phyloP scores from a whole-genome alignment of 495 filamentous ascomycete species.

The Hypoxylon lienhwacheense region DNA sequence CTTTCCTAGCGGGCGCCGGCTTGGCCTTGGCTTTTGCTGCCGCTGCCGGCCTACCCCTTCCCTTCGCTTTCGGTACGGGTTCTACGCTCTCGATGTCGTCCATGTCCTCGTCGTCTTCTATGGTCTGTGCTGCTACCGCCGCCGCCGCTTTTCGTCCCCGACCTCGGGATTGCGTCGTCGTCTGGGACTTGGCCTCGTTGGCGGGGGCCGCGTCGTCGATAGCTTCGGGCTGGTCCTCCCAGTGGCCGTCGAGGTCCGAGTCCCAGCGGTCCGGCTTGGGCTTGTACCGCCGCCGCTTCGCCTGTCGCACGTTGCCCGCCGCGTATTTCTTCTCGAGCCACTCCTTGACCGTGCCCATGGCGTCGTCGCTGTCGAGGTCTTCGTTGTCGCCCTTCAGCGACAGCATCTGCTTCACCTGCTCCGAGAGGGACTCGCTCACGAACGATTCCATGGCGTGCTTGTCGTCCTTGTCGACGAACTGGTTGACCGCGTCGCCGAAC shows the following conservation, averaged over 20 bases:
- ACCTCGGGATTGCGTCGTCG: conserved; percentile 35
- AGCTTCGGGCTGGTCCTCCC: conserved; percentile 78
- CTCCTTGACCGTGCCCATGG: conserved; percentile 70
- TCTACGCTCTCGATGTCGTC: conserved; percentile 38
- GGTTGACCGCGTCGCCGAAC: conserved; percentile 89
- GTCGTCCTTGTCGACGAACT: conserved; percentile 95
- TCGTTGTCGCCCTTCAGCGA: conserved; percentile 69
- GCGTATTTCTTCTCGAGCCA: conserved; percentile 73
- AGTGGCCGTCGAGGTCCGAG: conserved; percentile 78
- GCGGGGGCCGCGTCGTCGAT: conserved; percentile 52
- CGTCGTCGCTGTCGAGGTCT: conserved; percentile 56
- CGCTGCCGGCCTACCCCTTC: conserved; percentile 51
- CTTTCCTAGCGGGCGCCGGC: conserved; percentile 42
- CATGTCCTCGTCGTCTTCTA: conserved; percentile 45
- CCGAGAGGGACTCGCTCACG: conserved; percentile 74
- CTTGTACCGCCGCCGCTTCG: conserved; percentile 56
- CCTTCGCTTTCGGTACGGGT: conserved; percentile 26
- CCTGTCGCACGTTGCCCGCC: conserved; percentile 65
- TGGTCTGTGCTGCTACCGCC: too few species aligned
- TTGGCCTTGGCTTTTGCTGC: conserved; percentile 35
- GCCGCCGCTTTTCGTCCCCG: conserved; percentile 33
- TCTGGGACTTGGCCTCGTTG: conserved; percentile 48
- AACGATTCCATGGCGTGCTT: conserved; percentile 90
- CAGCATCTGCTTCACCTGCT: conserved; percentile 75
- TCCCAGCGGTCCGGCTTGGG: conserved; percentile 86